Evolutionary conservation across 2,329 filamentous ascomycete genomes (phyloP).

Genomic region (Verticillium zaregamsianum): DNA sequence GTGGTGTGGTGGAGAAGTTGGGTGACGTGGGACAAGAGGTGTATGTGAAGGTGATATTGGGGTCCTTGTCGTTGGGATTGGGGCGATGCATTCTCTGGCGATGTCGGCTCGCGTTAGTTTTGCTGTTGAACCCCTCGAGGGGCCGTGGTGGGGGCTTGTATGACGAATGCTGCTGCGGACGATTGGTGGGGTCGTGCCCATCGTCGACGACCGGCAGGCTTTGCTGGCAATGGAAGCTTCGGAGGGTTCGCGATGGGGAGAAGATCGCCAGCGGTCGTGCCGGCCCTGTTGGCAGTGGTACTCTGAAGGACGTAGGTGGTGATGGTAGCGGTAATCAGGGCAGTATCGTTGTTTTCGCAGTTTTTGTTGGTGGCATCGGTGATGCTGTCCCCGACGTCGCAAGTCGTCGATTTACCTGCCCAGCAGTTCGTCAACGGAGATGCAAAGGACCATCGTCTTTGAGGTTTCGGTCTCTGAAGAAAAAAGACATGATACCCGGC

Average conservation of each 20-base stretch:
- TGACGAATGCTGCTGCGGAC: neutral
- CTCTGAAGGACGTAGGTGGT: neutral
- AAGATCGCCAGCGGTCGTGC: neutral
- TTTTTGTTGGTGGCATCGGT: neutral
- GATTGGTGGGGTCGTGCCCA: neutral
- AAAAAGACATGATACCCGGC: too few species aligned
- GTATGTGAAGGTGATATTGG: neutral
- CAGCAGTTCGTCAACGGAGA: too few species aligned
- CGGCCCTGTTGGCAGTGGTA: neutral
- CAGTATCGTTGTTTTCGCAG: neutral
- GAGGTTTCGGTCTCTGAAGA: too few species aligned
- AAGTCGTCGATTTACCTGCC: too few species aligned
- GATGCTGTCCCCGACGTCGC: neutral
- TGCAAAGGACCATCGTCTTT: too few species aligned
- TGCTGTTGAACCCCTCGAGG: neutral
- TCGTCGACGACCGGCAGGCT: neutral
- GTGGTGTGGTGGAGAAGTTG: neutral
- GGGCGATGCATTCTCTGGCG: neutral
- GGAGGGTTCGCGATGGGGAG: neutral
- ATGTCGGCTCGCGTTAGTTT: neutral
- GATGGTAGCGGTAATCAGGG: neutral
- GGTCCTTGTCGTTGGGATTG: neutral
- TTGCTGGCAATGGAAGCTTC: neutral
- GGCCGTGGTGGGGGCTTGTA: neutral
- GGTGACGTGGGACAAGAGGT: neutral